phyloP scores from a whole-genome alignment of 106 monocot genomes.

The Gastrodia elata region DNA sequence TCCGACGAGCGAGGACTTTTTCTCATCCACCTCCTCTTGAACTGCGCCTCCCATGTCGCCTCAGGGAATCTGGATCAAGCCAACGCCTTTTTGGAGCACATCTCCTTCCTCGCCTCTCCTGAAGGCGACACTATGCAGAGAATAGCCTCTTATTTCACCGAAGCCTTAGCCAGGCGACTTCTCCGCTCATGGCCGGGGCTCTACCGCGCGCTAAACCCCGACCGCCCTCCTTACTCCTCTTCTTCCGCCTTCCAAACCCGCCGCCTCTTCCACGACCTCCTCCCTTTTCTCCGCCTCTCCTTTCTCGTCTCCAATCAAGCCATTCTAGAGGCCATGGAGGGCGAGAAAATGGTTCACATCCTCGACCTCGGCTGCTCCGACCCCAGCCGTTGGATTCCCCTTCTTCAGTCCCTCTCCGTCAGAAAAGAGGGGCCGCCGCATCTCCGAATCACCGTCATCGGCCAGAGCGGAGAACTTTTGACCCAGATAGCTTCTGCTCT shows the following conservation, averaged over 20 bases:
- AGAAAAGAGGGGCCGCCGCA: constrained; percentile 29
- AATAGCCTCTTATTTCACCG: constrained; percentile 36
- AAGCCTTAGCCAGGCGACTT: constrained; percentile 33
- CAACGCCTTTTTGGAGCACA: constrained; percentile 34
- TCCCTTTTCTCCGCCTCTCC: constrained; percentile 43
- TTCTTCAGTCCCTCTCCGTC: constrained; percentile 27
- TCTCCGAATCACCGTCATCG: constrained; percentile 38
- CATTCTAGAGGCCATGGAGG: constrained; percentile 45
- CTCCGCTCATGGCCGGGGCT: constrained; percentile 30
- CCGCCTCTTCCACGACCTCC: constrained; percentile 35
- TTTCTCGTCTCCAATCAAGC: constrained; percentile 37
- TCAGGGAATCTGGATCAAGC: constrained; percentile 25
- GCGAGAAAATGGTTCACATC: constrained; percentile 45
- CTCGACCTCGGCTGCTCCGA: constrained; percentile 39
- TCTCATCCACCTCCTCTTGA: constrained; percentile 32
- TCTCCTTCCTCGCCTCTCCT: constrained; percentile 24
- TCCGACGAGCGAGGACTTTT: constrained; percentile 30
- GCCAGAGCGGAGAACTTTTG: constrained; percentile 18
- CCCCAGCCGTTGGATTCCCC: constrained; percentile 36
- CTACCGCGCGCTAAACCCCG: constrained; percentile 21
- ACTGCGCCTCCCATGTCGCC: constrained; percentile 33
- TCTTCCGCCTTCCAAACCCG: constrained; percentile 13
- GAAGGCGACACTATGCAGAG: constrained; percentile 38
- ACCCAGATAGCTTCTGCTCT: constrained; percentile 11
- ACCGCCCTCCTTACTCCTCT: constrained; percentile 6